Percentiles rank a stretch among this genome's conserved stretches.
Evolutionary conservation across 805 yeast genomes (phyloP).

Genomic region (Kazachstania martiniae): DNA sequence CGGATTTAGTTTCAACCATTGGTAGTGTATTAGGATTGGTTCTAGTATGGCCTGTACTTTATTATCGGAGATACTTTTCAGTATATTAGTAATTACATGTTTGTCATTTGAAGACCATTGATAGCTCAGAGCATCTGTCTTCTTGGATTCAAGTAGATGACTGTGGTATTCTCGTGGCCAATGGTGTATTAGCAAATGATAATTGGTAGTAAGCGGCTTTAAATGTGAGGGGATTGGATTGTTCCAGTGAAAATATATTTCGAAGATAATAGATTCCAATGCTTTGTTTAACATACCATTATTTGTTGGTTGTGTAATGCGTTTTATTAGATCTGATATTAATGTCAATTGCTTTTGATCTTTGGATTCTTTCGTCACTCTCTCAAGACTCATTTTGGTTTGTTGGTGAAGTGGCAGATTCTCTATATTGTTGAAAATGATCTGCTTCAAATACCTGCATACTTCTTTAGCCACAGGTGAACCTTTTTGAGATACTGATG

Average conservation of each 20-base stretch:
- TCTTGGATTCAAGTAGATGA: neutral
- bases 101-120: neutral
- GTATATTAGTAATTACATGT: neutral
- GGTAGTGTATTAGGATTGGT: constrained; percentile 1
- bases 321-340: no score
- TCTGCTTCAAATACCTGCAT: no score
- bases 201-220: constrained; percentile 1
- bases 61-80: neutral
- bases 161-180: constrained; percentile 7
- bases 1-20: neutral
- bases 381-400: no score
- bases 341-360: no score
- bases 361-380: no score
- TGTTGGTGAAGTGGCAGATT: constrained; percentile 1
- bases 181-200: neutral
- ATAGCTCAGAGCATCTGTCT: constrained; percentile 1
- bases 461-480: no score
- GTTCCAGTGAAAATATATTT: neutral
- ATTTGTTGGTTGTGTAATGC: neutral
- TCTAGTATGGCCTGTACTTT: neutral
- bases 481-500: no score
- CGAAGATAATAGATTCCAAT: neutral
- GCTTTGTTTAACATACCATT: neutral
- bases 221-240: constrained; percentile 3
- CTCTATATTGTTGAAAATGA: neutral